Base-by-base conservation (phyloP, 2,329 filamentous ascomycete species). In the Boeremia exigua region DNA sequence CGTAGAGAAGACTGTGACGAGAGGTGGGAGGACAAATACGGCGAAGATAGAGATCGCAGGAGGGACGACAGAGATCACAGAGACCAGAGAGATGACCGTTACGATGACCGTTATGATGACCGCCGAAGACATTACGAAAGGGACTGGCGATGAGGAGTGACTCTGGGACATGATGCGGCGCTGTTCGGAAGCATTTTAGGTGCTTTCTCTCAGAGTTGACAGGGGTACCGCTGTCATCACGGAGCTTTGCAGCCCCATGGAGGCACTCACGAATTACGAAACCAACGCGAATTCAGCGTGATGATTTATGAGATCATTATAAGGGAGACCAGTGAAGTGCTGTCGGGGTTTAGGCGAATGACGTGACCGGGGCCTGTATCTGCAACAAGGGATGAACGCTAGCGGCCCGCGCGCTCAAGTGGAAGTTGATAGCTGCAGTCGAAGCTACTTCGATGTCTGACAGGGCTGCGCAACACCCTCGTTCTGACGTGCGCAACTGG, bases 1-100 rank as follows among this genome's bases (percentile, higher is more conserved):
- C 32, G 55, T 50, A 34, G 45, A 45, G 40, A 59, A 42, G 56
- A 57, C 3, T 40, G 48, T 37, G 62, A 64, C 14, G 54, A 61
- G 9, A 59, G 59, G 33, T 45, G 57, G 46, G 55, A 53, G 3
- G 38, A 48, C 11, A 48, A 28, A 33, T 53, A 48, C 29, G 54
- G 48, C 33, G 54, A 54, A n/a, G 44, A 48, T 11, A 40, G 34
- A 33, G 46, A 50, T 25, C 19, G 50, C 11, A 48, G 54, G n/a
- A 48, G 54, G 14, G 45, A 57, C 25, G 49, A 54, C 7, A 40
- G 42, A 37, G 45, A 54, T 10, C 19, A 19, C 34, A 37, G 34
- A 17, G 17, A 37, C 5, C 19, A 23, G 19, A 23, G 19, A 23
- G 19, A 38, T 12, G 34, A 17, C 34, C n/a, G 4, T 40, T 37